Conservation (phyloP, 495 filamentous ascomycete genomes). For the Penicillium roqueforti region DNA sequence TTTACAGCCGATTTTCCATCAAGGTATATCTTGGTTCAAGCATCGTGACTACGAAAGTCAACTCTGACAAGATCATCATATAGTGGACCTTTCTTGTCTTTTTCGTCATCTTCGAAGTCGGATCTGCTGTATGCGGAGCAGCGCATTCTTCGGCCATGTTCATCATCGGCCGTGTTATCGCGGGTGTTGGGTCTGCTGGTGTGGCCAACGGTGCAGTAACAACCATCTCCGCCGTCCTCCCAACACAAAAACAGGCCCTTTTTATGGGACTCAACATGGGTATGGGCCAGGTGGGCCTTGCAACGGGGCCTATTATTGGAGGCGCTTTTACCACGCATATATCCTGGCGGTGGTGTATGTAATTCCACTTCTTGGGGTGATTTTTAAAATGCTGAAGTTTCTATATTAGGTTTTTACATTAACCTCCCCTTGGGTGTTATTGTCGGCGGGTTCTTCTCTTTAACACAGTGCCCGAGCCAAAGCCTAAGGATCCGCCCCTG, state of each 20-base stretch:
- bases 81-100: slow-evolving; percentile 24
- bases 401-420: slow-evolving; percentile 32
- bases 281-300: slow-evolving; percentile 26
- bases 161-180: slow-evolving; percentile 47
- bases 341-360: slow-evolving; percentile 35
- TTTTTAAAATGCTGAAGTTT: background rate
- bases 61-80: slow-evolving; percentile 3
- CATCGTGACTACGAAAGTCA: background rate
- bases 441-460: slow-evolving; percentile 43
- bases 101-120: slow-evolving; percentile 61
- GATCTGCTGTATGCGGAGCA: slow-evolving; percentile 61
- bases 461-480: slow-evolving; percentile 26
- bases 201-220: slow-evolving; percentile 20
- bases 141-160: slow-evolving; percentile 33
- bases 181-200: slow-evolving; percentile 50
- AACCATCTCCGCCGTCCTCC: slow-evolving; percentile 17
- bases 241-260: slow-evolving; percentile 16
- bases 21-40: slow-evolving; percentile 18
- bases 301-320: slow-evolving; percentile 28
- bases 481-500: background rate
- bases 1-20: slow-evolving; percentile 25
- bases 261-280: slow-evolving; percentile 24
- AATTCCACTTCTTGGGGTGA: background rate
- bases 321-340: slow-evolving; percentile 27
- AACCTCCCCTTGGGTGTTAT: slow-evolving; percentile 57